These are phyloP conservation scores for Lactuca sativa DNA, from an alignment of 129 eudicot species.

Conservation along the genomic window DNA sequence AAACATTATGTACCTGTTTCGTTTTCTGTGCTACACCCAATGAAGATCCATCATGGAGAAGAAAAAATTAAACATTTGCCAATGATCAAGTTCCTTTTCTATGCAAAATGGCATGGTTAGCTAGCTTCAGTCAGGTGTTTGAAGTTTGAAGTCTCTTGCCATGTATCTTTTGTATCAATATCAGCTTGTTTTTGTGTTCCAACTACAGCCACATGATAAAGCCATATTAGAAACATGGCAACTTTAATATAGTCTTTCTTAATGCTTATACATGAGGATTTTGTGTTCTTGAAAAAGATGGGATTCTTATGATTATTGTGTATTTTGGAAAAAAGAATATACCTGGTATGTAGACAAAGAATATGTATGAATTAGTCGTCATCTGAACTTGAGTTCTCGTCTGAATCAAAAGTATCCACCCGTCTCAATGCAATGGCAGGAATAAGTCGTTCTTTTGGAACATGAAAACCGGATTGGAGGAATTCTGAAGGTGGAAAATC, in stretches of 20 bases:
- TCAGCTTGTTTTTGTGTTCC: constrained; percentile 17
- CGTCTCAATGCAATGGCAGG: constrained; percentile 71
- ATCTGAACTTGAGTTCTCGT: constrained; percentile 25
- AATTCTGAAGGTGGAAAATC: constrained; percentile 22
- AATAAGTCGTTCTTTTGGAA: constrained; percentile 45
- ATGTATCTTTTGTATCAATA: background rate
- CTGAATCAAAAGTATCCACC: constrained; percentile 64
- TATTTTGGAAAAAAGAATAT: background rate
- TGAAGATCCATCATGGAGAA: background rate
- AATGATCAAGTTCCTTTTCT: background rate
- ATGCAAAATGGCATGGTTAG: background rate
- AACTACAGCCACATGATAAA: background rate
- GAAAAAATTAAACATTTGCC: background rate
- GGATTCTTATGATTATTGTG: background rate
- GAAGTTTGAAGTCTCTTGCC: background rate
- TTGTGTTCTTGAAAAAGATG: background rate
- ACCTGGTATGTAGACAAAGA: constrained; percentile 12
- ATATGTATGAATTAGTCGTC: constrained; percentile 19
- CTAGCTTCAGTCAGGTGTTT: background rate
- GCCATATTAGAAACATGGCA: constrained; percentile 5
- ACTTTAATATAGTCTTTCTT: background rate
- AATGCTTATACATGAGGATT: background rate
- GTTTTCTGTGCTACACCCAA: background rate
- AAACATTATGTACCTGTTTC: background rate
- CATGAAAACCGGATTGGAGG: constrained; percentile 22